Evolutionary conservation across 176 grass and related monocot species (phyloP), one percentile per base, ranked within the genome.

Genomic region (Triticum aestivum): DNA sequence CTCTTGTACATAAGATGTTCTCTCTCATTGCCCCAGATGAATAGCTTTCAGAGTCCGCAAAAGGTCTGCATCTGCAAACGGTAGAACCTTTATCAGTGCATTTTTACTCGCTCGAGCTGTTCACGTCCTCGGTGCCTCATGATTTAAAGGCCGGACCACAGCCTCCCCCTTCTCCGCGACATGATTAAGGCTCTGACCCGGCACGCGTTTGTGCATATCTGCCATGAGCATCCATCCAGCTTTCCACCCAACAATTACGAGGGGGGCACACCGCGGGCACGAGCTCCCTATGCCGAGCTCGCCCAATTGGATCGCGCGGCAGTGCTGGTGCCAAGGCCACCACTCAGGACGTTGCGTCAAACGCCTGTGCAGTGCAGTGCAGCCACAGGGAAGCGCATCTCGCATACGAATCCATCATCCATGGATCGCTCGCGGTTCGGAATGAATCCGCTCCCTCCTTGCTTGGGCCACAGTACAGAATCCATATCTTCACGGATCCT

Each of bases 381-480:
- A 33, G 6, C 8, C 1, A 83, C 73, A 79, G 80, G 8, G 21
- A 27, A 81, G 68, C 59, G 81, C 75, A 80, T 91, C 84, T 89
- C 39, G 78, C 84, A 72, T 11, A 0, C 47, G 74, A 54, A 71
- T 69, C 78, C 42, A 82, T 9, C 72, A 8, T 17, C 14, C 64
- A 30, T 71, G 56, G 73, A 49, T 49, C 45, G 45, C 12, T 74
- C 41, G 4, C 74, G 20, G 15, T 20, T 17, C n/a, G n/a, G 79
- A 66, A 85, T 74, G 73, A 26, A 51, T 14, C 44, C 37, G 11
- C 24, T 56, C 41, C 9, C 24, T 56, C 9, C 34, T 29, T 26
- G 4, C 26, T 45, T 38, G 82, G 64, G 69, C 54, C 65, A 65
- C 70, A 3, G 51, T 42, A 71, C 51, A 56, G 73, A 73, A 86